Evolutionary conservation across 352 stramenopile species (phyloP), one percentile per base, ranked within the genome.

Genomic region (Pythium guiyangense): DNA sequence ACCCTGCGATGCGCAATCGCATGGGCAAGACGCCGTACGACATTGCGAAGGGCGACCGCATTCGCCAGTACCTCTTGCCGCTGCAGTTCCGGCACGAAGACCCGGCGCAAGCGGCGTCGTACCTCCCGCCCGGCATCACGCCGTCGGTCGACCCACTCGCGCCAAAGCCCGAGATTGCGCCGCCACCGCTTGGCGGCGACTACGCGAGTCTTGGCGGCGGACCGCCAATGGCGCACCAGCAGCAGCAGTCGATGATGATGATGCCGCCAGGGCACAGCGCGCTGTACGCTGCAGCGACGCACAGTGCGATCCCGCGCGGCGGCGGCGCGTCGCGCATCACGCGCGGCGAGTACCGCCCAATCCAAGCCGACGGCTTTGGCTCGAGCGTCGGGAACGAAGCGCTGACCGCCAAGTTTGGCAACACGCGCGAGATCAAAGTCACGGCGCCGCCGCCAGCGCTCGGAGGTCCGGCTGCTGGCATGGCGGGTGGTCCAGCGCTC

Each of bases 41-140:
- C 49, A 69, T 90, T 8, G 82, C 85, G 22, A 91, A 92, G 66
- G 87, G 87, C 12, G 87, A 94, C 64, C 83, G 79, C 50, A 79
- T 94, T 31, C 84, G 83, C 35, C 87, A 96, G 66, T 95, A 78
- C 59, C 61, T 96, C 22, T 63, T 96, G 52, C 87, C 85, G 45
- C 73, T 96, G 50, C 86, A 95, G 69, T 95, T 96, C 59, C 83
- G 80, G 43, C 84, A 95, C 59, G 87, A 95, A 72, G 83, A 93
- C 54, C 84, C 79, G 18, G 60, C 60, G 1, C 64, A 90, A 49
- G 79, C 76, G 6, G 74, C 70, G 20, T 63, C 83, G 29, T 77
- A 81, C 59, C 40, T 92, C 31, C 83, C 83, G 10, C 79, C 85
- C 5, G 85, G 83, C n/a, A 83, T 94, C 52, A 91, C 78, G 15